Percentiles rank a stretch among this genome's conserved stretches.
Conservation (phyloP, 2,329 filamentous ascomycete genomes). For the Monilinia fructigena region DNA sequence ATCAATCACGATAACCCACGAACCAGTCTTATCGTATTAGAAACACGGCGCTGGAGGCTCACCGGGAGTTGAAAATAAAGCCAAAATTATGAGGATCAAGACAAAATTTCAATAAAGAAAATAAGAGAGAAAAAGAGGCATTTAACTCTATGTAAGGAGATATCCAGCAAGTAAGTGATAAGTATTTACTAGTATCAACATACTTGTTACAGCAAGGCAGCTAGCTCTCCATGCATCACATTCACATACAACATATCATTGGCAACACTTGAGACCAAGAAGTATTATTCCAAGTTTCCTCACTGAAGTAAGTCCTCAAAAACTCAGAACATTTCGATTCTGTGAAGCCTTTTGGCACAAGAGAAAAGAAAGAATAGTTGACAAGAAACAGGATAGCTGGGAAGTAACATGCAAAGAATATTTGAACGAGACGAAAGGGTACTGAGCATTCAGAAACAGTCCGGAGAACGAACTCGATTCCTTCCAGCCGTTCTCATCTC, state of each 20-base stretch:
- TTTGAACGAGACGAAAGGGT: no score
- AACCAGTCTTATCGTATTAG: constrained; percentile 15
- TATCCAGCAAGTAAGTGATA: neutral
- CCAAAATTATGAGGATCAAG: no score
- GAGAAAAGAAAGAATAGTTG: no score
- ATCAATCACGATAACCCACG: neutral
- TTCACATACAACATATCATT: neutral
- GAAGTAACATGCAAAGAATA: no score
- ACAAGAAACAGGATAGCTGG: no score
- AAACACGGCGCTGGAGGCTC: neutral
- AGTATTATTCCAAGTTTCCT: neutral
- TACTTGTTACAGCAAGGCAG: neutral
- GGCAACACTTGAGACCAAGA: neutral
- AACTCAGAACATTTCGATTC: no score
- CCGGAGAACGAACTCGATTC: no score
- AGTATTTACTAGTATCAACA: neutral
- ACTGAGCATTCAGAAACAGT: no score
- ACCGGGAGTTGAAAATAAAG: no score
- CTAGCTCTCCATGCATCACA: neutral
- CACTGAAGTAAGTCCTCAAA: neutral
- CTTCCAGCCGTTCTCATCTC: no score
- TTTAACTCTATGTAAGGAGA: neutral
- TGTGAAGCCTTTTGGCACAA: no score
- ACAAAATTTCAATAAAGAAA: no score
- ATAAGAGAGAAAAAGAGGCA: neutral